Evolutionary conservation across 2,329 filamentous ascomycete species (phyloP), one percentile per base, ranked within the genome.

Genomic region (Sporothrix luriei): DNA sequence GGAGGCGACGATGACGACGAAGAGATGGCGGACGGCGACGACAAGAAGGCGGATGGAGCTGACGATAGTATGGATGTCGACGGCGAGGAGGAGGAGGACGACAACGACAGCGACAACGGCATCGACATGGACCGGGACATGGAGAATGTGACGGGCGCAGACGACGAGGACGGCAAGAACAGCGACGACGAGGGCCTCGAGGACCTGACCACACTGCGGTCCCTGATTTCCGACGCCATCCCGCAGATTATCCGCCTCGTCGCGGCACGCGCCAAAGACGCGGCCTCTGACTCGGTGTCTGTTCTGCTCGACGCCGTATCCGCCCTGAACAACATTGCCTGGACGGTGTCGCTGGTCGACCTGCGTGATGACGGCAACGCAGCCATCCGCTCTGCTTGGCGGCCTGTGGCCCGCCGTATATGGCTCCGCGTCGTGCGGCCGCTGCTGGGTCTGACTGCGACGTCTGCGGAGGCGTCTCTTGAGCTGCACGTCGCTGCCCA

Each of bases 291-390:
- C 40, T 75, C 79, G 19, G 76, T 82, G 14, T 76, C 80, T 7
- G 78, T 89, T 52, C 85, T 85, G 72, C 77, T 78, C 24, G 82
- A 84, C 73, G 85, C 88, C 21, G 78, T 91, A 29, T 84, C 86
- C 2, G 84, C 87, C 19, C 81, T 91, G 70, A 90, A 87, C 80
- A 91, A 91, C 78, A 85, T 90, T 68, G 82, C 88, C 68, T 91
- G 89, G 88, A 88, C 88, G 13, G 80, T 89, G 52, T 88, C 86
- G 10, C 84, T 84, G 74, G 80, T 88, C 73, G 87, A 89, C 77
- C 88, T 88, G 74, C 80, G 82, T 29, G 82, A 85, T 43, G 78
- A 79, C n/a, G 81, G 82, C 66, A 87, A 87, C 75, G 78, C 81
- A 4, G 79, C 80, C 69, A 81, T 90, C 69, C 81, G 82, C 67